These are phyloP conservation scores for Nicotiana sylvestris DNA, from an alignment of 257 asterid genomes.

Conservation along the genomic window DNA sequence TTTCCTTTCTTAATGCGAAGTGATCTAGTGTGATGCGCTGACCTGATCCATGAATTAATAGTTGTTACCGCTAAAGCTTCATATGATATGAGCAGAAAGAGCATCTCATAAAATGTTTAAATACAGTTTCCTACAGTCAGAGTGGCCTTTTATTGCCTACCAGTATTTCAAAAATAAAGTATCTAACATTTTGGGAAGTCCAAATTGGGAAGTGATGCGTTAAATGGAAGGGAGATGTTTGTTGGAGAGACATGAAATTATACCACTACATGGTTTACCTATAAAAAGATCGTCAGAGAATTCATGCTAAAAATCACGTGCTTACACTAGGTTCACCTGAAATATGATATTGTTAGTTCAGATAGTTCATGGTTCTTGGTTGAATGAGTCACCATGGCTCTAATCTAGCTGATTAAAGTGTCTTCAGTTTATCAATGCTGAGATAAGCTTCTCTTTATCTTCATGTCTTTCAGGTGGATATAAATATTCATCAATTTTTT, in stretches of 20 bases:
- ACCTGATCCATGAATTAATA: background rate
- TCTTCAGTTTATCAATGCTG: background rate
- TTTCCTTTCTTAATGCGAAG: background rate
- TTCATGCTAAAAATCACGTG: background rate
- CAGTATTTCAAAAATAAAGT: background rate
- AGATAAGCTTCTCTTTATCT: background rate
- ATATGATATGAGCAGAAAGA: background rate
- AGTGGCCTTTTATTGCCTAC: background rate
- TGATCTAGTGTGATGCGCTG: background rate
- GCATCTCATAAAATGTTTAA: background rate
- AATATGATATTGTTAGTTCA: background rate
- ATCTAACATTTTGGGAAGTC: background rate
- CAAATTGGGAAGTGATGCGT: background rate
- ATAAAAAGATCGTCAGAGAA: background rate
- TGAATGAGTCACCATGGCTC: background rate
- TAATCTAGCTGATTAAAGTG: background rate
- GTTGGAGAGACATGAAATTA: background rate
- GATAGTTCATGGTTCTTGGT: background rate
- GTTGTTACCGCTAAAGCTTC: background rate
- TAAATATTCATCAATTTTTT: conserved; percentile 46
- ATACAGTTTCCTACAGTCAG: background rate
- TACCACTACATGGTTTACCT: background rate
- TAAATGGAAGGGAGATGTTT: background rate
- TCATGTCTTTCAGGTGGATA: conserved; percentile 39
- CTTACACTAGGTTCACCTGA: background rate